These are phyloP conservation scores for Moricandia moricandioides DNA, from an alignment of 345 rosid genomes.

Conservation along the genomic window DNA sequence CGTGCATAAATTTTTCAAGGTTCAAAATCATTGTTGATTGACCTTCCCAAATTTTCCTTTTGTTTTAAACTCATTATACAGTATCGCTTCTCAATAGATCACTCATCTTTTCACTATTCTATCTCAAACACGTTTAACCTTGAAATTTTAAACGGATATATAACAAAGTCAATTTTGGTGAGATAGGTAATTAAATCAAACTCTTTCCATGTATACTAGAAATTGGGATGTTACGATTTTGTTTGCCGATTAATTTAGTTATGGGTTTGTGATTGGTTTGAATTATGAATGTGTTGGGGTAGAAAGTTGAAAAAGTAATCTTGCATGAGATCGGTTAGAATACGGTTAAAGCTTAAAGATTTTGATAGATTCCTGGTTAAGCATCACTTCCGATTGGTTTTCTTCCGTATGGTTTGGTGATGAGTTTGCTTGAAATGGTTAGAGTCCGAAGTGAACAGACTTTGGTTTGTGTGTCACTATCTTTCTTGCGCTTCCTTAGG, in stretches of 20 bases:
- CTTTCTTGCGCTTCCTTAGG: neutral
- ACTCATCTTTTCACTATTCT: too few species aligned
- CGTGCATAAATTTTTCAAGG: too few species aligned
- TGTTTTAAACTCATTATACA: too few species aligned
- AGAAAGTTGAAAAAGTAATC: neutral
- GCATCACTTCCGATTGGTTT: neutral
- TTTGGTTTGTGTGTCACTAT: neutral
- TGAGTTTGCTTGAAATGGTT: neutral
- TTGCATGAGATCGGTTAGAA: neutral
- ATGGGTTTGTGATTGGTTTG: neutral
- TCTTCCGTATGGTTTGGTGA: neutral
- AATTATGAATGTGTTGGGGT: neutral
- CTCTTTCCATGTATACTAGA: too few species aligned
- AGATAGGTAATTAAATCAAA: too few species aligned
- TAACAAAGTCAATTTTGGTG: too few species aligned
- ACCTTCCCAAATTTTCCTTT: too few species aligned
- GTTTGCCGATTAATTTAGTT: neutral
- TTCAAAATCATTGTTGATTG: too few species aligned
- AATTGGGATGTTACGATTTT: too few species aligned
- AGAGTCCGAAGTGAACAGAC: neutral
- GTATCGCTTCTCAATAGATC: too few species aligned
- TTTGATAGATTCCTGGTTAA: neutral
- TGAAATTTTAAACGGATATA: too few species aligned
- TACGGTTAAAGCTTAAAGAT: neutral
- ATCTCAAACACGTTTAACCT: too few species aligned